Conservation (phyloP, 2,329 filamentous ascomycete genomes). For the Sclerotinia minor region DNA sequence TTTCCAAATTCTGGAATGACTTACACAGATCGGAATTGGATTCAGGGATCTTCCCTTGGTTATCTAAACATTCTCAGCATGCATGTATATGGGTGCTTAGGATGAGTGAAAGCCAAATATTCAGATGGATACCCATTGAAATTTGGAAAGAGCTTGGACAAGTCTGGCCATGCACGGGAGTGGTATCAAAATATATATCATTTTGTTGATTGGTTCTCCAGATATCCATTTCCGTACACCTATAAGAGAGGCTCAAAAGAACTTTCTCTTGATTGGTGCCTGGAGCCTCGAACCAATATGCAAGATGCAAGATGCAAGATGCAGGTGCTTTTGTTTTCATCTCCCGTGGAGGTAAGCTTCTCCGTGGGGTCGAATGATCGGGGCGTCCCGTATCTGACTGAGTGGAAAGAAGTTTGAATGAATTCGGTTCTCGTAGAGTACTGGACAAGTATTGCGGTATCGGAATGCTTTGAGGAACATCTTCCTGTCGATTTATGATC, state of each 20-base stretch:
- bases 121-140: neutral
- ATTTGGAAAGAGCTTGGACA: neutral
- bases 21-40: neutral
- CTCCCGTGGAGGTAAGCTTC: neutral
- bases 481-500: neutral
- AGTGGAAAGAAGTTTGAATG: constrained; percentile 1
- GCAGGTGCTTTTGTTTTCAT: neutral
- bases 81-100: neutral
- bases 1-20: neutral
- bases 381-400: constrained; percentile 3
- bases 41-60: neutral
- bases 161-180: neutral
- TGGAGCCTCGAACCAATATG: neutral
- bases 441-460: neutral
- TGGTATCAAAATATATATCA: neutral
- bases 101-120: neutral
- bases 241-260: neutral
- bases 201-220: neutral
- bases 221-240: neutral
- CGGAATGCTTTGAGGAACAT: neutral
- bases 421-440: neutral
- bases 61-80: neutral
- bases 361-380: constrained; percentile 5
- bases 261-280: neutral
- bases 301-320: constrained; percentile 5